Percentiles rank a stretch among this genome's conserved stretches.
Conservation (phyloP, 129 eudicot genomes). For the Artemisia argyi region DNA sequence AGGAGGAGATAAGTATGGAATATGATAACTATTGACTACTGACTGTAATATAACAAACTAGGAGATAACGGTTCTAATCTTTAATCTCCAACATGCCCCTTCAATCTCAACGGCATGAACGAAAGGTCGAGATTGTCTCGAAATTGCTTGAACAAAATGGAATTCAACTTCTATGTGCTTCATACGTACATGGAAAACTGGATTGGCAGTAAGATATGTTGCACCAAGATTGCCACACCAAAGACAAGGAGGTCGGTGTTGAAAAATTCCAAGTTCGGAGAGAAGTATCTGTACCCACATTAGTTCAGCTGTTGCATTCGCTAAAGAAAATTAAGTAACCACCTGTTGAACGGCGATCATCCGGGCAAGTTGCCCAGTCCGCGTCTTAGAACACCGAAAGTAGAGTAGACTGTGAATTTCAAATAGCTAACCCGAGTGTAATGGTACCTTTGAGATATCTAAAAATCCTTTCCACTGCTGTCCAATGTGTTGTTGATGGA, state of each 20-base stretch:
- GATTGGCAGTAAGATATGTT: neutral
- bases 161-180: neutral
- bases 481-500: neutral
- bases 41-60: neutral
- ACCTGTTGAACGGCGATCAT: neutral
- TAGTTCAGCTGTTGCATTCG: neutral
- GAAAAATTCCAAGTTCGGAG: neutral
- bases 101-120: neutral
- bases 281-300: neutral
- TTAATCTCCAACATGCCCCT: neutral
- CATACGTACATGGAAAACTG: neutral
- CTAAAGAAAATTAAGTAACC: neutral
- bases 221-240: neutral
- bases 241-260: neutral
- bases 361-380: neutral
- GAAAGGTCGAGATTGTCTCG: neutral
- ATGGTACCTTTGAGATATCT: neutral
- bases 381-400: neutral
- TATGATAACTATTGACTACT: neutral
- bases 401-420: neutral
- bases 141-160: neutral
- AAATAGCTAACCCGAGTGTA: neutral
- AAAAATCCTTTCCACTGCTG: neutral
- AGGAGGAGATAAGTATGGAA: too few species aligned
- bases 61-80: neutral